phyloP scores from a whole-genome alignment of 805 yeast genomes.

The Lachancea nothofagi region DNA sequence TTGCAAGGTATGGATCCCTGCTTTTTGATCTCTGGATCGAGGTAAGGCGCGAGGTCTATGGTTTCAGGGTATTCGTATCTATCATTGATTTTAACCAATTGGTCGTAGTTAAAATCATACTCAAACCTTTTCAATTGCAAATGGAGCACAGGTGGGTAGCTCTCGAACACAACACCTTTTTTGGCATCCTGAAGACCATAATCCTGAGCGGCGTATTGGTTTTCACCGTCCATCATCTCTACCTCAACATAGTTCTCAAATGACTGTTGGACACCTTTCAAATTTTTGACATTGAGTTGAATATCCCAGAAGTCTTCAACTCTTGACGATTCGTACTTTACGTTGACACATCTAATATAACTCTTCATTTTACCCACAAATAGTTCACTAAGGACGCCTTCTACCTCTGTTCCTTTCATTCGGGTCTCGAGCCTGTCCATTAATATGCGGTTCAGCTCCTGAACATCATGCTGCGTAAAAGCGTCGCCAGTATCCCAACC shows the following conservation, averaged over 20 bases:
- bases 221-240: slow-evolving; percentile 89
- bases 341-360: slow-evolving; percentile 85
- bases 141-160: slow-evolving; percentile 89
- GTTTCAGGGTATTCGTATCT: slow-evolving; percentile 81
- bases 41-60: slow-evolving; percentile 73
- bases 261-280: slow-evolving; percentile 64
- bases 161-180: slow-evolving; percentile 89
- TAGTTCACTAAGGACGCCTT: slow-evolving; percentile 65
- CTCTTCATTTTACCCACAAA: slow-evolving; percentile 98
- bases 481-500: slow-evolving; percentile 98
- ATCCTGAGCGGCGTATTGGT: slow-evolving; percentile 88
- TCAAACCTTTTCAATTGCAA: slow-evolving; percentile 91
- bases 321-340: slow-evolving; percentile 86
- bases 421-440: slow-evolving; percentile 90
- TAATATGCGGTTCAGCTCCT: slow-evolving; percentile 87
- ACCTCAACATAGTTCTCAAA: slow-evolving; percentile 83
- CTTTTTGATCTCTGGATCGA: slow-evolving; percentile 48
- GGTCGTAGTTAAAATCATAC: slow-evolving; percentile 85
- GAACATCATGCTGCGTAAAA: slow-evolving; percentile 96
- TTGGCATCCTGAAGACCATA: slow-evolving; percentile 91
- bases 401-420: slow-evolving; percentile 84
- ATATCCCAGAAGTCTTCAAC: slow-evolving; percentile 97
- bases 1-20: slow-evolving; percentile 31
- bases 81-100: slow-evolving; percentile 86
- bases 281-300: slow-evolving; percentile 85